Evolutionary conservation across 306 rosid genomes (phyloP), one percentile per base, ranked within the genome.

Genomic region (Adenanthera pavonina): DNA sequence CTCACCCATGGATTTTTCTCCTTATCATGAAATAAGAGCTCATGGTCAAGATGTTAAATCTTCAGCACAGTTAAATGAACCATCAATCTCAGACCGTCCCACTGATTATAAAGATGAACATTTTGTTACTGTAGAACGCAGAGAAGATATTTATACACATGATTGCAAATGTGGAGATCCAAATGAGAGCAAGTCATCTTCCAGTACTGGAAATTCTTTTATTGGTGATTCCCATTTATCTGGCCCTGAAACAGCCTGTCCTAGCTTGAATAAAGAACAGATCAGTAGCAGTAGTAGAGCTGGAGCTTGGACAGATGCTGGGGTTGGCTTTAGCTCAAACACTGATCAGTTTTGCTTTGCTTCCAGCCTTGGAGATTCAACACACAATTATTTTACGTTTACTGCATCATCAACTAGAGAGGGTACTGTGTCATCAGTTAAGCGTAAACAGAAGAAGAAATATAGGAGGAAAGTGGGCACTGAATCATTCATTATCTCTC

Each of bases 1-100:
- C 80, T 90, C 99, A 11, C 99, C 98, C 33, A 93, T 93, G 98
- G 98, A 93, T 81, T 92, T 92, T 85, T 95, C 99, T 81, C 97
- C 98, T 43, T 90, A 89, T 77, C 92, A 83, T 72, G 98, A 88
- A 87, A 85, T 81, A 7, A 76, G 77, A 56, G 84, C 78, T 20
- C 81, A 78, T 65, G 88, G 80, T 87, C 85, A 86, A 72, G 72
- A 76, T 84, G 74, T 77, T 53, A 87, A 86, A 76, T 77, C 78
- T 82, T 81, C 86, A 48, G 79, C 62, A 35, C 70, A 61, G 72
- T 82, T 85, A 41, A 38, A 87, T 54, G 81, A 76, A 38, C 76
- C 85, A 62, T 72, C 79, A 75, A 74, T 76, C 34, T 30, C 6
- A 12, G 87, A 62, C 79, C 46, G 17, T 19, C 15, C 35, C 36